Evolutionary conservation across 176 grass and related monocot genomes (phyloP).

Genomic region (Carex cristatella): DNA sequence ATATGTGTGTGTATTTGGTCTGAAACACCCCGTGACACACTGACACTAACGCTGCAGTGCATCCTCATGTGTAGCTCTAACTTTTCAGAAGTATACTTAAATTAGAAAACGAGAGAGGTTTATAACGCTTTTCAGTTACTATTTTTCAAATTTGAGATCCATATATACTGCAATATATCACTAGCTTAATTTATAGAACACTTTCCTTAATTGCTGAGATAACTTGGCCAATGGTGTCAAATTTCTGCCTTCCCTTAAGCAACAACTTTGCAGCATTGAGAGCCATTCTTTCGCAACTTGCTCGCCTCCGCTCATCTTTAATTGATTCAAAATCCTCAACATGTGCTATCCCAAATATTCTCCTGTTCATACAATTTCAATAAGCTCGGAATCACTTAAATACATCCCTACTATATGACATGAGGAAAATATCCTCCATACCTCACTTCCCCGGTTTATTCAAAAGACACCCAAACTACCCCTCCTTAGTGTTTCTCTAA

Average conservation of each 20-base stretch:
- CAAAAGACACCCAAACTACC: not conserved
- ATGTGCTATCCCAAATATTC: slow-evolving; percentile 86
- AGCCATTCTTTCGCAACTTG: slow-evolving; percentile 48
- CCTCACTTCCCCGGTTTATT: not conserved
- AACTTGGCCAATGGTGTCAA: slow-evolving; percentile 45
- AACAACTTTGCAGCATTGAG: slow-evolving; percentile 65
- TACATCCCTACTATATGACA: not conserved
- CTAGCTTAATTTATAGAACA: slow-evolving; percentile 12
- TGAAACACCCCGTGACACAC: not conserved
- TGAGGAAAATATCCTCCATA: not conserved
- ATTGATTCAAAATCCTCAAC: slow-evolving; percentile 87
- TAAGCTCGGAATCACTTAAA: not conserved
- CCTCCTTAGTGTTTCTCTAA: not conserved
- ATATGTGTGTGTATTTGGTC: too few species aligned
- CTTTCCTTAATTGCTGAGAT: slow-evolving; percentile 36
- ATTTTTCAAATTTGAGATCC: not conserved
- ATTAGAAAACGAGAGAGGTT: not conserved
- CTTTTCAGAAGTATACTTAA: not conserved
- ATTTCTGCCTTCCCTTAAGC: slow-evolving; percentile 54
- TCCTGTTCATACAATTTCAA: slow-evolving; percentile 37
- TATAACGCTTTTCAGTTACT: not conserved
- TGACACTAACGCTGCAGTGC: not conserved
- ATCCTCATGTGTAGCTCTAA: not conserved
- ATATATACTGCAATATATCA: not conserved
- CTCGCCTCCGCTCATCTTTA: slow-evolving; percentile 48